Base-by-base conservation (phyloP, 768 basidiomycete genomes). In the Infundibulicybe gibba region DNA sequence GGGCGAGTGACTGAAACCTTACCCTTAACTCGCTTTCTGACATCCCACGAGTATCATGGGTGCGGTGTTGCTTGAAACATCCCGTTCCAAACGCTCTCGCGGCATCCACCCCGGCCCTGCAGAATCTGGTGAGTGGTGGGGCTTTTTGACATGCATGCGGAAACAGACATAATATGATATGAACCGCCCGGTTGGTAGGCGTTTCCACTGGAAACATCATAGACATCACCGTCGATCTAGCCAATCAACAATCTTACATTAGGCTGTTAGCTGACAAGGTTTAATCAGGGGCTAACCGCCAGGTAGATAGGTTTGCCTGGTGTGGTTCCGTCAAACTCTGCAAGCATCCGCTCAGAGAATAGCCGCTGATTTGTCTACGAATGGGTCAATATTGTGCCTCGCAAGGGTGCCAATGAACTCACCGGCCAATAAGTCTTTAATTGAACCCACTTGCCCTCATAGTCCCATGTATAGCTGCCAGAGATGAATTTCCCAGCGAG, bases 71-170 rank as follows among this genome's bases (percentile, higher is more conserved):
- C 56, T 82, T 76, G 72, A 97, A 97, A 63, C 94, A 98, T 9
- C 94, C 94, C 2, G 94, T 98, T 39, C 80, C 90, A 64, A 92
- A 98, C 0, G 94, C 87, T 54, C 94, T 74, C 20, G 90, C 88
- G n/a, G 90, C 92, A 64, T 97, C 94, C 44, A 77, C 66, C 11
- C 94, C 94, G 52, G 90, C 84, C 66, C 89, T 76, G 57, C 32
- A 50, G 47, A 48, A 47, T 41, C 54, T 56, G 50, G 47, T 60
- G 48, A 46, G 57, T 25, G 25, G 52, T 50, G 51, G 53, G 41
- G 43, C 47, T 51, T 38, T 42, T 44, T 42, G 40, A 17, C 37
- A 40, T 35, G 51, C 52, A 38, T 55, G 47, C 40, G 45, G 47
- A 35, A 38, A 63, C 79, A 52, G 60, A 85, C 87, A 88, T 74